These are phyloP conservation scores for Pseudocercospora cruenta DNA, from an alignment of 2,329 filamentous ascomycete genomes.

Conservation along the genomic window DNA sequence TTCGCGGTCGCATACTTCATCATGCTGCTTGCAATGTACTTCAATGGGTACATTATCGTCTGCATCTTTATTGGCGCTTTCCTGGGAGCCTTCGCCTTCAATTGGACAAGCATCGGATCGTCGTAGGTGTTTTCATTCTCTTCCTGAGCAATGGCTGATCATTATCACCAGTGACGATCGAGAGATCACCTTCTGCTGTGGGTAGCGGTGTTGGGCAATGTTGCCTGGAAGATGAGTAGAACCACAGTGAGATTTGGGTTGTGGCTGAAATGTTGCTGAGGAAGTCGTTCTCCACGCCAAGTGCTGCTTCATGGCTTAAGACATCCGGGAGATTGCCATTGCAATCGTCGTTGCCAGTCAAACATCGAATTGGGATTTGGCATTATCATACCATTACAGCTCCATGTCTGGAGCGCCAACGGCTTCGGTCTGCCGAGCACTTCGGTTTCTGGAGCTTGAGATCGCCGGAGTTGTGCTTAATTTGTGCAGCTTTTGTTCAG, in stretches of 20 bases:
- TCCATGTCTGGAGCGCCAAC: background rate
- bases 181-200: slow-evolving; percentile 32
- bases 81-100: slow-evolving; percentile 62
- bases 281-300: too few relatives aligned
- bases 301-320: background rate
- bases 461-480: background rate
- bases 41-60: slow-evolving; percentile 74
- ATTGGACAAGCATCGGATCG: slow-evolving; percentile 16
- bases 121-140: slow-evolving; percentile 7
- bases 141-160: background rate
- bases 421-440: too few relatives aligned
- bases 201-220: slow-evolving; percentile 11
- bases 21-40: slow-evolving; percentile 70
- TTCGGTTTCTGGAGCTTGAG: background rate
- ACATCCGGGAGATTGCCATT: background rate
- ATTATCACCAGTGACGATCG: slow-evolving; percentile 22
- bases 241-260: background rate
- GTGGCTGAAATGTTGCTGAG: background rate
- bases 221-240: background rate
- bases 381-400: background rate
- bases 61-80: slow-evolving; percentile 78
- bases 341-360: background rate
- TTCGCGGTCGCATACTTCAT: slow-evolving; percentile 78
- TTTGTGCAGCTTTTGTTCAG: background rate
- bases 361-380: background rate